Base-by-base conservation (phyloP, 768 basidiomycete species). In the Tylopilus subfusipes region DNA sequence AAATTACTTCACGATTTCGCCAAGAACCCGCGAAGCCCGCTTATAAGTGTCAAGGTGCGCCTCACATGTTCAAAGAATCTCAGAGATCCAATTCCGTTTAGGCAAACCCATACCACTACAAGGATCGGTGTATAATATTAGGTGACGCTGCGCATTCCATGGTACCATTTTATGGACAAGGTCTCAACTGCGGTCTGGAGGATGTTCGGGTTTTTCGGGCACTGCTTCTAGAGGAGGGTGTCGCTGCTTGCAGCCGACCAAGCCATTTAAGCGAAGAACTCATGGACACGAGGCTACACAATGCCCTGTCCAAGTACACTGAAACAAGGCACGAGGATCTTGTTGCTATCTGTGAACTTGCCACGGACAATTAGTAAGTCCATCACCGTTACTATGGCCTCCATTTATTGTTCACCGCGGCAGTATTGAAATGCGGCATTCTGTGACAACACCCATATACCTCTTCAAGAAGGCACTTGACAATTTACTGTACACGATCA, bases 131-230 rank as follows among this genome's bases (percentile, higher is more conserved):
- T 58, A 79, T 98, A 36, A 81, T 98, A 52, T 73, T 99, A 47
- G 96, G 96, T 52, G 96, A 99, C 72, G 88, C 96, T 38, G 92
- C 93, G 12, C 96, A 99, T 72, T 89, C 93, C 40, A 98, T 98
- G 94, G 94, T 95, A n/a, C 95, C 96, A 58, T 95, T 94, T 75
- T 94, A 90, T 69, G 90, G 96, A 40, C 96, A 99, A 78, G 96
- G 96, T 39, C 80, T 98, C 62, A 99, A 99, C 68, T 97, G 95
- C 67, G 96, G 96, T 16, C 81, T 99, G 49, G 96, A 99, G 74
- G 96, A 99, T 71, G 94, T 98, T 63, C 84, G 97, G 61, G 83
- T 98, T 49, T 79, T 99, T 60, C 82, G 85, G 55, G 78, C 82
- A 29, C 73, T 94, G 52, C 78, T 98, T 64, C 81, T 82, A 52